phyloP scores from a whole-genome alignment of 129 eudicot genomes.

The Logfia minima region DNA sequence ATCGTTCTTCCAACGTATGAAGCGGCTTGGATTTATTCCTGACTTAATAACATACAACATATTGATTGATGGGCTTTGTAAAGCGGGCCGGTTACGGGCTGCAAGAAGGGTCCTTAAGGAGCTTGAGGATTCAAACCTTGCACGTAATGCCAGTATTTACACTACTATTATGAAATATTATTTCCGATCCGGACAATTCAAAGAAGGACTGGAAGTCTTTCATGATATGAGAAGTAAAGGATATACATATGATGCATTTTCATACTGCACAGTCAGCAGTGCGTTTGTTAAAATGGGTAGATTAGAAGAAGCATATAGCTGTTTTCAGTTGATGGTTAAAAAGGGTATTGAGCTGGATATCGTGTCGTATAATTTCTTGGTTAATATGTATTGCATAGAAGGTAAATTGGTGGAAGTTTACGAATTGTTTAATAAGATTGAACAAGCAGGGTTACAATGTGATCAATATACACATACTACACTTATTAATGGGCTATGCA shows the following conservation, averaged over 20 bases:
- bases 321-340: slow-evolving; percentile 48
- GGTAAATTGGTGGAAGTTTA: slow-evolving; percentile 52
- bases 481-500: slow-evolving; percentile 64
- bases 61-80: slow-evolving; percentile 60
- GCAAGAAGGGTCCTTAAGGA: slow-evolving; percentile 59
- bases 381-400: slow-evolving; percentile 58
- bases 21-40: slow-evolving; percentile 50
- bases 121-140: slow-evolving; percentile 46
- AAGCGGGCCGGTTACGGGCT: slow-evolving; percentile 42
- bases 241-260: slow-evolving; percentile 63
- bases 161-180: slow-evolving; percentile 70
- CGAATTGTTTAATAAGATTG: slow-evolving; percentile 51
- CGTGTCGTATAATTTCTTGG: slow-evolving; percentile 61
- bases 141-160: slow-evolving; percentile 70
- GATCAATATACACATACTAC: slow-evolving; percentile 74
- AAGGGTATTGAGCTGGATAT: slow-evolving; percentile 66
- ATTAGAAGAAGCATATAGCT: slow-evolving; percentile 48
- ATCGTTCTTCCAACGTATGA: slow-evolving; percentile 46
- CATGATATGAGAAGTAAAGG: slow-evolving; percentile 73
- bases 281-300: slow-evolving; percentile 55
- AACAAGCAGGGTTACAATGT: slow-evolving; percentile 54
- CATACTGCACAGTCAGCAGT: slow-evolving; percentile 68
- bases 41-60: slow-evolving; percentile 68
- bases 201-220: slow-evolving; percentile 62
- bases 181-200: slow-evolving; percentile 45